Conservation (phyloP, 2,329 filamentous ascomycete species). For the Davidsoniella virescens region DNA sequence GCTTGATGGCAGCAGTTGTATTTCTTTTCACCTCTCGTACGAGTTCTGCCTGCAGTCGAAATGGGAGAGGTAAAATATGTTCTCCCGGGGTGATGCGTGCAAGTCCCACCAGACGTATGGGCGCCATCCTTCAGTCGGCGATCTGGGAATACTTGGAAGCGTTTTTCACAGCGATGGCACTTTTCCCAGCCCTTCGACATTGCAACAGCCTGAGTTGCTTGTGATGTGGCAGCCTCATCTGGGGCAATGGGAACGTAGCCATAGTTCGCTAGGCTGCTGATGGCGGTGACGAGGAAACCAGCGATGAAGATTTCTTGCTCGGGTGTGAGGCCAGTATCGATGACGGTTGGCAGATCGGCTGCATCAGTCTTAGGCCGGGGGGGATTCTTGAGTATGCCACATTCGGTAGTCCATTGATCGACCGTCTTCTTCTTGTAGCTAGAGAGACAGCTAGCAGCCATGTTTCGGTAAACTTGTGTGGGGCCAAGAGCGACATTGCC, state of each 20-base stretch:
- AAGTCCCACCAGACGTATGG: conserved; percentile 60
- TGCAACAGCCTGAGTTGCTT: conserved; percentile 47
- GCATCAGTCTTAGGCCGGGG: conserved; percentile 1
- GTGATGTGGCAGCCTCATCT: conserved; percentile 45
- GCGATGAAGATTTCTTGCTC: conserved; percentile 54
- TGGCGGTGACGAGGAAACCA: conserved; percentile 44
- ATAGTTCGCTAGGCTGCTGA: conserved; percentile 44
- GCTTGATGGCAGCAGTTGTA: conserved; percentile 68
- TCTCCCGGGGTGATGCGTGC: conserved; percentile 68
- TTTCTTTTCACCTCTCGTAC: conserved; percentile 16
- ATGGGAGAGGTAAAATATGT: conserved; percentile 40
- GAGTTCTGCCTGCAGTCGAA: conserved; percentile 35
- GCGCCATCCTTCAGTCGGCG: conserved; percentile 61
- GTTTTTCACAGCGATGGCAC: conserved; percentile 70
- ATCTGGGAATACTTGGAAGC: conserved; percentile 86
- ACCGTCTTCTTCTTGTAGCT: conserved; percentile 59
- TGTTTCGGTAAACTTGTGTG: conserved; percentile 58
- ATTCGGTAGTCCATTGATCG: conserved; percentile 41
- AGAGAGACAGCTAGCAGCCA: conserved; percentile 68
- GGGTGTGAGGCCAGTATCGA: conserved; percentile 53
- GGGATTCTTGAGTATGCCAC: conserved; percentile 8
- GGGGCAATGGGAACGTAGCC: conserved; percentile 64
- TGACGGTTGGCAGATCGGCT: conserved; percentile 24
- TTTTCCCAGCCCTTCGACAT: conserved; percentile 64
- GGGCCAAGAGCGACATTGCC: conserved; percentile 54